Evolutionary conservation across 2,329 filamentous ascomycete genomes (phyloP), one percentile per base, ranked within the genome.

Genomic region (Botryotinia convoluta): DNA sequence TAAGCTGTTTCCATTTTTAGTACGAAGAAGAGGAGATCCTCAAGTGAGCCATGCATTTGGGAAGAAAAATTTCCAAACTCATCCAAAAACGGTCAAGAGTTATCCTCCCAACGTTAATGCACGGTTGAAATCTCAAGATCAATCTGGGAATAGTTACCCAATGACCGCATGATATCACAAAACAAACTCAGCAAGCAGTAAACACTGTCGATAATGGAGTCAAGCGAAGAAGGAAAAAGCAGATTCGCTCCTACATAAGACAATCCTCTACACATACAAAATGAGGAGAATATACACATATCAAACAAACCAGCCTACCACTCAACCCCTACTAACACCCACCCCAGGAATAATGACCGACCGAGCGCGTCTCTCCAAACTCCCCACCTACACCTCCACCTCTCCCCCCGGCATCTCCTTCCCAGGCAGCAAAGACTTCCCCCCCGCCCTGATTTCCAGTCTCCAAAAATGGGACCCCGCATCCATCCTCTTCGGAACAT

Each of bases 381-480:
- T 92, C 18, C 76, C 86, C 22, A 88, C 89, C 0, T 93, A 87
- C 82, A 87, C 86, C 0, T 81, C 84, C 2, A 87, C 86, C 0
- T 81, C 84, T 2, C 85, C 86, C 20, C 84, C 87, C 0, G 91
- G 90, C 0, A 82, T 84, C 0, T 83, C 86, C 0, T 97, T 98
- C 79, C 80, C 97, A 0, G 93, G 94, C 4, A 94, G 92, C 73
- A 84, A 83, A 57, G 92, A 95, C 79, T 97, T 98, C 78, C 95
- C 95, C 0, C 81, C 83, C 0, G 86, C 89, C 0, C 86, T 98
- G 10, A 83, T 95, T 1, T 83, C 86, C 1, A 86, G 89, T 0
- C 88, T 94, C 44, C 83, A 86, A 35, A 87, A 86, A 71, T 88
- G 87, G 74, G 96, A 99, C 78, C 94, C 95, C 0, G 92, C 91